Base-by-base conservation (phyloP, 371 early-diverging fungal genomes). In the Dipsacomyces acuminosporus region DNA sequence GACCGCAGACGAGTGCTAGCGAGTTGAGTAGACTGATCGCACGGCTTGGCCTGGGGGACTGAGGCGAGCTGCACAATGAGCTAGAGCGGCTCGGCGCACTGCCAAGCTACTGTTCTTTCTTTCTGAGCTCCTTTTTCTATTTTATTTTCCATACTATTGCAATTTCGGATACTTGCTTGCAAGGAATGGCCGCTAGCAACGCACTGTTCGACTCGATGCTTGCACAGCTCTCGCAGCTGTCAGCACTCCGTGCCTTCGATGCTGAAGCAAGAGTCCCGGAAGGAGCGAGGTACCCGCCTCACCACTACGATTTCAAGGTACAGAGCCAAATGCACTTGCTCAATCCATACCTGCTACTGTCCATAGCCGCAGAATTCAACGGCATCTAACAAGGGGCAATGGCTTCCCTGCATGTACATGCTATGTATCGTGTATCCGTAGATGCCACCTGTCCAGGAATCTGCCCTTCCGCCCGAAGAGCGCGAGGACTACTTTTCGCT, bases 401-500 rank as follows among this genome's bases (percentile, higher is more conserved):
- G n/a, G n/a, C n/a, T n/a, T n/a, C n/a, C n/a, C 30, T 30, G 30
- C 30, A 30, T 5, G 30, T 7, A 30, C 30, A 30, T 5, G 11
- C 30, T 30, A 5, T 30, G 11, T 30, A 11, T 11, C 30, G 30
- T 34, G 7, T 34, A 34, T 33, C 17, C 26, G 26, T 62, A 62
- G 57, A 61, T 66, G 66, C 61, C 66, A 3, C 17, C 49, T 9
- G 40, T 52, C n/a, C 41, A 48, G 42, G 36, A 42, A n/a, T 20
- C 48, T 11, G 18, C 45, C 5, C 8, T 52, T 14, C 45, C 56
- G 20, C 15, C 56, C 1, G 56, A 53, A 46, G 61, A 56, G 9
- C 66, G 61, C 14, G 52, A 52, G 30, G 61, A 66, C 53, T 53
- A 53, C 45, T 65, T 52, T 8, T 45, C 66, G 50, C 61, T 66